These are phyloP conservation scores for Buddleja alternifolia DNA, from an alignment of 257 asterid species.

Conservation along the genomic window DNA sequence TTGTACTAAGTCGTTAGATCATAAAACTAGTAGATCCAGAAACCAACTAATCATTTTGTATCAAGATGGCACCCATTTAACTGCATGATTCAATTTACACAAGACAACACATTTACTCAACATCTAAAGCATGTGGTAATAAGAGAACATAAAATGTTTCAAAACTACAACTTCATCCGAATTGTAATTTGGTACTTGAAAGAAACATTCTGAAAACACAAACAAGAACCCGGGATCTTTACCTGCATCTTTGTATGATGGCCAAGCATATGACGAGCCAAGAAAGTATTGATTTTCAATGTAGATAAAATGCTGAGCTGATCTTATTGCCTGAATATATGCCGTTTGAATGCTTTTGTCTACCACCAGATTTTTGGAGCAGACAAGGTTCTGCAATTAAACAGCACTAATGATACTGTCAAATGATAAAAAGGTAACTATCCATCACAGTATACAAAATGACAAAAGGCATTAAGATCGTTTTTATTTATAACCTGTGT, in stretches of 20 bases:
- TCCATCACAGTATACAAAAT: slow-evolving; percentile 17
- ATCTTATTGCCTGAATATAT: slow-evolving; percentile 88
- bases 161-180: slow-evolving; percentile 1
- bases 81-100: neutral
- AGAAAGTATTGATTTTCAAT: slow-evolving; percentile 93
- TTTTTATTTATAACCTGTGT: slow-evolving; percentile 52
- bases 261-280: slow-evolving; percentile 94
- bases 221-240: slow-evolving; percentile 22
- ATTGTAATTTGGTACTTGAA: slow-evolving; percentile 2
- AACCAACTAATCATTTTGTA: slow-evolving; percentile 9
- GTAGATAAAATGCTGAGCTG: slow-evolving; percentile 86
- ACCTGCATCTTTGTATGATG: slow-evolving; percentile 88
- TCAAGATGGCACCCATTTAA: slow-evolving; percentile 1
- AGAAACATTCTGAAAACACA: slow-evolving; percentile 14
- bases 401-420: slow-evolving; percentile 4
- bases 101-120: neutral
- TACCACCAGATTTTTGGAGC: slow-evolving; percentile 70
- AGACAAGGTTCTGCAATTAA: slow-evolving; percentile 65
- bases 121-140: neutral
- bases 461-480: slow-evolving; percentile 18
- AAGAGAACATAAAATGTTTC: neutral
- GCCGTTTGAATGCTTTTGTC: slow-evolving; percentile 89
- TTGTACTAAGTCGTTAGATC: slow-evolving; percentile 11
- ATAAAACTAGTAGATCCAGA: slow-evolving; percentile 8
- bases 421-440: slow-evolving; percentile 1